Base-by-base conservation (phyloP, 2,329 filamentous ascomycete species). In the Metarhizium humberi region DNA sequence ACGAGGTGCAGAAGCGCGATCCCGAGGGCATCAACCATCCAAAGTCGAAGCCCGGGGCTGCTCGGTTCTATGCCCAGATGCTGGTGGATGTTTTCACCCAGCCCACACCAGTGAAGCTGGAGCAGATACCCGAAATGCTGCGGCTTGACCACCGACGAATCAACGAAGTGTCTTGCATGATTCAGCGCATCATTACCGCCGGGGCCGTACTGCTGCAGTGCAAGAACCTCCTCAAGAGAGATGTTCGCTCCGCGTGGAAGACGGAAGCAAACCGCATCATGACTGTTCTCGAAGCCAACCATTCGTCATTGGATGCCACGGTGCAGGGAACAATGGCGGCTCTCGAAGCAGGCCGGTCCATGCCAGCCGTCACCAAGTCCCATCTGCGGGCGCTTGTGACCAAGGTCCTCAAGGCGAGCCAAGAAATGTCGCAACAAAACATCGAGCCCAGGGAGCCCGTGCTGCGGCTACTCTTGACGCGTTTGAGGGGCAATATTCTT, bases 211-310 rank as follows among this genome's bases (percentile, higher is more conserved):
- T 92, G 32, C 73, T 92, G 14, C 90, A 90, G 52, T 87, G 86
- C 69, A 94, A 94, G 74, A 92, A 91, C 62, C 75, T 92, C 7
- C 78, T 94, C 36, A 92, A 91, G 71, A 83, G 89, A 16, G 88
- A 92, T 64, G 87, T 90, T 3, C 83, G 89, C 48, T 80, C 81
- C 13, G 83, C 86, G 20, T 94, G 89, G 89, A 89, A 86, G 69
- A 81, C 77, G 29, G 86, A 92, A 69, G 86, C 87, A 0, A 74
- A 76, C 3, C 82, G 88, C n/a, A 81, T 92, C 60, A 82, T 87
- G 74, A 73, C 80, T 1, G 80, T 89, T 1, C 78, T 92, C 11
- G 85, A 87, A 59, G 79, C 75, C 14, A 71, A 77, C 38, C 69
- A 77, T 46, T 72, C 78, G 2, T 76, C 71, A 2, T 62, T 76